Evolutionary conservation across 805 yeast genomes (phyloP), one percentile per base, ranked within the genome.

Genomic region (Candida stauntonica): DNA sequence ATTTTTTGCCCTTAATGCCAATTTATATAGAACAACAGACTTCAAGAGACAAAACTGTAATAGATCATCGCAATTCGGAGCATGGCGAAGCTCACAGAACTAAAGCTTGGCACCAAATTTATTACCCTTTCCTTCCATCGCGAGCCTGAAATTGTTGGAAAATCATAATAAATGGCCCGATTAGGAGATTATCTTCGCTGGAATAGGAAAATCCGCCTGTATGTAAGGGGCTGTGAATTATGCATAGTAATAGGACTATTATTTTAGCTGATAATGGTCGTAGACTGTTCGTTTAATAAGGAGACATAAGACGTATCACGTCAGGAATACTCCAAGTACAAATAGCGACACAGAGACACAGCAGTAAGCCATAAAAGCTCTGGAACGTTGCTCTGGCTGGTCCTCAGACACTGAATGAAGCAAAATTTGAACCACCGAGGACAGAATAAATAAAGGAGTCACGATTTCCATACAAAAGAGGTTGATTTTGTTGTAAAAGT

Each of bases 401-500:
- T 38, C 41, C 1, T 31, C 40, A 4, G 46, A 16, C 15, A 29
- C 36, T 5, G 41, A 33, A 28, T 46, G 46, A 13, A 46, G 41
- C 9, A 42, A 30, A 9, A 40, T 40, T 35, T 49, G 52, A 2
- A 42, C 29, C 12, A 35, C 13, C 1, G 47, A 42, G 5, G 45
- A 42, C 13, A 45, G 20, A 7, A 46, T 12, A 7, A 57, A 56
- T 26, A 63, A 50, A 5, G 71, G 70, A 3, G 57, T 5, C 11
- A 66, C 51, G 1, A 63, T 43, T 17, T 46, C 44, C 5, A 61
- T n/a, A 13, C 60, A 30, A 41, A 64, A 67, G 17, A 43, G 31
- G 13, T 41, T 17, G 31, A 66, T 48, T 3, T 57, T 48, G 42
- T 54, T 59, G 31, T 57, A 52, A 16, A 64, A 70, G 44, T 55